These are phyloP conservation scores for Puya raimondii DNA, from an alignment of 176 grass and related monocot species.

Conservation along the genomic window DNA sequence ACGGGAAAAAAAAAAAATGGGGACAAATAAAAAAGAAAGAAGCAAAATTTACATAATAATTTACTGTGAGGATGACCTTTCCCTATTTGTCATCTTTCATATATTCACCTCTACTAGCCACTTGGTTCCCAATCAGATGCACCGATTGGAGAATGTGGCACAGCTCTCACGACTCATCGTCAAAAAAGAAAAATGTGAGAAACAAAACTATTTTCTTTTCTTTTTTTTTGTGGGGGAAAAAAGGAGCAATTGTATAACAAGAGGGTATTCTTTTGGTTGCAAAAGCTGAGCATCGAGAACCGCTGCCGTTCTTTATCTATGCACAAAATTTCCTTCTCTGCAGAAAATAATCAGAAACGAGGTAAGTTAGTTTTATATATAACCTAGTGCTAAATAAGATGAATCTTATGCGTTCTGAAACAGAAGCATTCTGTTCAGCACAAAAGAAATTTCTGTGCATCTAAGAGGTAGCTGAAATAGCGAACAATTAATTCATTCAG, in stretches of 20 bases:
- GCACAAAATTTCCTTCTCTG: slow-evolving; percentile 75
- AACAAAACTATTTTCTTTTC: background rate
- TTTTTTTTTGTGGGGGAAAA: background rate
- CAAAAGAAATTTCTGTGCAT: background rate
- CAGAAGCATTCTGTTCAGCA: background rate
- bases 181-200: background rate
- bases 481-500: too few relatives aligned
- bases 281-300: background rate
- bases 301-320: slow-evolving; percentile 22
- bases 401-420: background rate
- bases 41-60: background rate
- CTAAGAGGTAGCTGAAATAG: too few relatives aligned
- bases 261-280: background rate
- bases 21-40: background rate
- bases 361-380: background rate
- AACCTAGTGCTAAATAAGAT: background rate
- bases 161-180: background rate
- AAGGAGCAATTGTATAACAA: background rate
- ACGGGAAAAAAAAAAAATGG: background rate
- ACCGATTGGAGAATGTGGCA: background rate
- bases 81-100: background rate
- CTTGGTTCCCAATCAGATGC: background rate
- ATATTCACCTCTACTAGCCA: background rate
- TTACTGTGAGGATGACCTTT: background rate
- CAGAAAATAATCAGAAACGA: background rate